These are phyloP conservation scores for Hortaea sp. DNA, from an alignment of 2,329 filamentous ascomycete species.

Conservation along the genomic window DNA sequence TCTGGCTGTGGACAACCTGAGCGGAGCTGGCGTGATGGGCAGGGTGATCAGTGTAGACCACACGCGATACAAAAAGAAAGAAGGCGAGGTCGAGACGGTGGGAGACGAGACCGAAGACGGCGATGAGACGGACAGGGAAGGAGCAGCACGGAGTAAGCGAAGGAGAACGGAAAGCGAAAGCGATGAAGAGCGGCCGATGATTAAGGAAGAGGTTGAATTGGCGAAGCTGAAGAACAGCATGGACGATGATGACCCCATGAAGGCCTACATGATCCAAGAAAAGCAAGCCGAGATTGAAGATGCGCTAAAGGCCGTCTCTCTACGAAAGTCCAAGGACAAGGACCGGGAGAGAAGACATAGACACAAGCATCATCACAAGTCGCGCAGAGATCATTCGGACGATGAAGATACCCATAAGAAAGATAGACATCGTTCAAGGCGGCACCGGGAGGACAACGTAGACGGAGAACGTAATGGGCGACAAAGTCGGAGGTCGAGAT, in stretches of 20 bases:
- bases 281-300: conserved; percentile 80
- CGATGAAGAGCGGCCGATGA: conserved; percentile 46
- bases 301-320: conserved; percentile 50
- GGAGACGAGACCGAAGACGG: conserved; percentile 44
- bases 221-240: conserved; percentile 58
- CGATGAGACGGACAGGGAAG: conserved; percentile 27
- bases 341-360: conserved; percentile 34
- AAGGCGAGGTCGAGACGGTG: conserved; percentile 45
- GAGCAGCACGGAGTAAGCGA: conserved; percentile 36
- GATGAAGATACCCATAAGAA: conserved; percentile 10
- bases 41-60: conserved; percentile 82
- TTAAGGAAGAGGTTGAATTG: conserved; percentile 76
- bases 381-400: conserved; percentile 9
- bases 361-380: conserved; percentile 31
- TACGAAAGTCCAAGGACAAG: conserved; percentile 38
- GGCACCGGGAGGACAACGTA: not conserved
- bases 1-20: conserved; percentile 89
- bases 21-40: conserved; percentile 73
- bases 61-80: conserved; percentile 77
- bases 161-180: conserved; percentile 31
- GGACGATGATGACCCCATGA: conserved; percentile 97
- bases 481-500: not conserved
- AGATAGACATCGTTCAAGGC: conserved; percentile 1
- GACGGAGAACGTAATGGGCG: not conserved
- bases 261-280: conserved; percentile 75